phyloP scores from a whole-genome alignment of 2,329 filamentous ascomycete species.

The Magnaporthiopsis incrustans region DNA sequence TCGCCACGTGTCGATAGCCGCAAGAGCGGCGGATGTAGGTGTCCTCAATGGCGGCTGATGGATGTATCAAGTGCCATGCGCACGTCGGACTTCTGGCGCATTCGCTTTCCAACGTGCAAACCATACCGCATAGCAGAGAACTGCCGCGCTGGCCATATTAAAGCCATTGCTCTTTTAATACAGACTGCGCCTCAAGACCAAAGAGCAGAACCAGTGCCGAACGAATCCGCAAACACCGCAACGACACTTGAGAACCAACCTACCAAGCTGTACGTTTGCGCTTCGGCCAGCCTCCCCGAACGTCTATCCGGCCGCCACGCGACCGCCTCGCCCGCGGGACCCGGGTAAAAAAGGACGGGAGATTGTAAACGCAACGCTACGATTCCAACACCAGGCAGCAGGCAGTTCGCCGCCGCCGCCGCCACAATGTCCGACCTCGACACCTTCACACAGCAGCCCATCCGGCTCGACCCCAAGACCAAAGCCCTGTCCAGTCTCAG shows the following conservation, averaged over 20 bases:
- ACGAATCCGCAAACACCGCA: neutral
- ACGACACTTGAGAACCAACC: neutral
- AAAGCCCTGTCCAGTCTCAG: slow-evolving; percentile 56
- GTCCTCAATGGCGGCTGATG: neutral
- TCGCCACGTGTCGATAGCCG: slow-evolving; percentile 5
- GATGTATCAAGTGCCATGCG: neutral
- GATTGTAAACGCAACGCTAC: neutral
- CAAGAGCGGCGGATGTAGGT: neutral
- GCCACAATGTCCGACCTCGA: slow-evolving; percentile 50
- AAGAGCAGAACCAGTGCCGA: neutral
- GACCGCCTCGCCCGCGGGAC: neutral
- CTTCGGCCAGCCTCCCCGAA: neutral
- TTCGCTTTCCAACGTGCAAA: neutral
- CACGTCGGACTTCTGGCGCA: neutral
- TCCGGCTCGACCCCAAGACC: slow-evolving; percentile 72
- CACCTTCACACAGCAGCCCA: slow-evolving; percentile 73
- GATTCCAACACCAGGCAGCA: neutral
- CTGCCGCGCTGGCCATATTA: no score
- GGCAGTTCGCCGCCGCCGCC: no score
- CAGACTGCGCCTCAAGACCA: neutral
- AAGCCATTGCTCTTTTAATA: no score
- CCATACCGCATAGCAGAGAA: no score
- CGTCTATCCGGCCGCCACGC: no score
- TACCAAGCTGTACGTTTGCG: neutral
- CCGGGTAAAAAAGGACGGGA: neutral